A percentile compares a stretch with the other conserved stretches of the same genome.
Conservation (phyloP, 148 eudicot genomes). For the Cornus suecica region DNA sequence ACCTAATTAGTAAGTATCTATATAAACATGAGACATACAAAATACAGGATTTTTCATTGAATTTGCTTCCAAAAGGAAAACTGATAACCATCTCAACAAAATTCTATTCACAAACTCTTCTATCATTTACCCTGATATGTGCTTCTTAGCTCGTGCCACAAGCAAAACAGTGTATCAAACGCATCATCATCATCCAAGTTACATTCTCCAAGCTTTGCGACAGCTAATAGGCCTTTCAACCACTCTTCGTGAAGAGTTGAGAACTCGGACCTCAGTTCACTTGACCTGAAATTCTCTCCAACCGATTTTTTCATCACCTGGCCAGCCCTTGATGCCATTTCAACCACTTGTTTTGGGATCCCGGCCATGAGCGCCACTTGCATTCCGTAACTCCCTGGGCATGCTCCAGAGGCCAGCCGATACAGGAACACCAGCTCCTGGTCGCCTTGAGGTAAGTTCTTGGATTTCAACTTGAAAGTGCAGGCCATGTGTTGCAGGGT, state of each 20-base stretch:
- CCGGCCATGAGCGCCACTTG: slow-evolving; percentile 98
- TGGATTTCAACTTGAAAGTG: slow-evolving; percentile 42
- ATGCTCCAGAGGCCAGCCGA: slow-evolving; percentile 73
- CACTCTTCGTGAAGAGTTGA: slow-evolving; percentile 84
- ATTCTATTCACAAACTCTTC: background rate
- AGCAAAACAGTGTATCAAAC: slow-evolving; percentile 71
- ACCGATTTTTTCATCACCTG: slow-evolving; percentile 61
- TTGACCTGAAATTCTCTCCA: slow-evolving; percentile 68
- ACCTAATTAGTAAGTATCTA: background rate
- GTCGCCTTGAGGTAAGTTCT: slow-evolving; percentile 21
- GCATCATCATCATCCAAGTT: slow-evolving; percentile 48
- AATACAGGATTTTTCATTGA: background rate
- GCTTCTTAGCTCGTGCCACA: slow-evolving; percentile 82
- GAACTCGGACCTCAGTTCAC: slow-evolving; percentile 79
- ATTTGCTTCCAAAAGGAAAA: background rate
- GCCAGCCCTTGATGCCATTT: slow-evolving; percentile 64
- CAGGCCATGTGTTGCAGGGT: slow-evolving; percentile 89
- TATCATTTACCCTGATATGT: slow-evolving; percentile 21
- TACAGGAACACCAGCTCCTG: slow-evolving; percentile 73
- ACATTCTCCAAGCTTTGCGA: slow-evolving; percentile 29
- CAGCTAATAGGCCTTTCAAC: slow-evolving; percentile 50
- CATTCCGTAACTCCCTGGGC: slow-evolving; percentile 94
- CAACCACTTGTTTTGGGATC: slow-evolving; percentile 67
- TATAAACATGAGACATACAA: background rate
- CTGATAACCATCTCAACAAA: background rate